phyloP scores from a whole-genome alignment of 2,329 filamentous ascomycete species.

The Gremmenia infestans region DNA sequence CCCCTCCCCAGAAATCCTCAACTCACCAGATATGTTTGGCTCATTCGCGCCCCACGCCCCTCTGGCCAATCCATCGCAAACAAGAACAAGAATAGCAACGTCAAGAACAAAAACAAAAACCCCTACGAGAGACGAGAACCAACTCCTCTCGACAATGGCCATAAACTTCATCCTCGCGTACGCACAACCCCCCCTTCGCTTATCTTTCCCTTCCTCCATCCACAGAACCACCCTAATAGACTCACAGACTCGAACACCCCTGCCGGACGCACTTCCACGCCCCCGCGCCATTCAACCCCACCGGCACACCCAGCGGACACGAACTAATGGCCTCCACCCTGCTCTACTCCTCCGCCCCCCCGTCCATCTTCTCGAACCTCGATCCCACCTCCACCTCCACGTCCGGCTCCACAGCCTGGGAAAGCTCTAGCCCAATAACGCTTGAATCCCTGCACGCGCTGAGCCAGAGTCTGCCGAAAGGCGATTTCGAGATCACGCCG shows the following conservation, averaged over 20 bases:
- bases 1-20: background rate
- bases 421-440: constrained; percentile 2
- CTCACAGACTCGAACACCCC: constrained; percentile 23
- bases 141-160: constrained; percentile 18
- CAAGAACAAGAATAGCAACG: background rate
- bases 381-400: background rate
- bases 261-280: constrained; percentile 23
- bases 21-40: constrained; percentile 1
- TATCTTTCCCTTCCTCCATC: background rate
- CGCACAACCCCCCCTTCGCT: background rate
- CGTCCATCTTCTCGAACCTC: constrained; percentile 6
- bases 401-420: constrained; percentile 4
- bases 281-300: constrained; percentile 10
- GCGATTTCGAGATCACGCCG: constrained; percentile 27
- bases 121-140: background rate
- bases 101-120: no score
- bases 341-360: constrained; percentile 21
- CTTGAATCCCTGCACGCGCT: constrained; percentile 18
- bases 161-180: constrained; percentile 30
- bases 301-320: constrained; percentile 15
- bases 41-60: background rate
- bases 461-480: constrained; percentile 16
- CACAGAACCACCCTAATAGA: background rate
- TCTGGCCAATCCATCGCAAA: background rate
- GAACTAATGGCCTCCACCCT: constrained; percentile 26